Conservation (phyloP, 2,329 filamentous ascomycete genomes). For the Polychaeton citri region DNA sequence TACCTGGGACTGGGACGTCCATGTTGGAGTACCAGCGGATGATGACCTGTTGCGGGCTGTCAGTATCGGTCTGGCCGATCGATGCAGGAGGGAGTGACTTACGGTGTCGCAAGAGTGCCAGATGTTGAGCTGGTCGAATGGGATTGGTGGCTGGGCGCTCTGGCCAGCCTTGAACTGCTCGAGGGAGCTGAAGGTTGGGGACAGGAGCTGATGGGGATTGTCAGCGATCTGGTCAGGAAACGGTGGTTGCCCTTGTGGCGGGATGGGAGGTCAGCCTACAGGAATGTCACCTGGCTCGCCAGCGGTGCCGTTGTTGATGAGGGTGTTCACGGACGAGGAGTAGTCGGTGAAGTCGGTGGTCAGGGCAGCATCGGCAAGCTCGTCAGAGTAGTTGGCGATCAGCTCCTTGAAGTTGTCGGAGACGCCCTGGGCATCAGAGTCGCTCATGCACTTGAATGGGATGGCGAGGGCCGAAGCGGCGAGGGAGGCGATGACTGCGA, state of each 20-base stretch:
- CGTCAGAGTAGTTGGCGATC: slow-evolving; percentile 15
- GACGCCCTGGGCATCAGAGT: slow-evolving; percentile 12
- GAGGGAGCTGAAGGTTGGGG: slow-evolving; percentile 15
- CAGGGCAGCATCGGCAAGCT: slow-evolving; percentile 12
- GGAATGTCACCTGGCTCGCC: slow-evolving; percentile 7
- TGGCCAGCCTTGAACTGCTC: slow-evolving; percentile 16
- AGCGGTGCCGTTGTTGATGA: slow-evolving; percentile 18
- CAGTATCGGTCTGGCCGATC: too few species aligned
- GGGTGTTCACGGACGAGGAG: slow-evolving; percentile 19
- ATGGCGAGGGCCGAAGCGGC: neutral
- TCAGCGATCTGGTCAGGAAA: too few species aligned
- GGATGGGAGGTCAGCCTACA: too few species aligned
- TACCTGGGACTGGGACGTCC: slow-evolving; percentile 12
- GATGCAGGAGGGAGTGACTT: too few species aligned
- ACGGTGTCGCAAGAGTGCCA: slow-evolving; percentile 17
- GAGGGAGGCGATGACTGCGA: neutral
- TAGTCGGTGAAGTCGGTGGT: slow-evolving; percentile 18
- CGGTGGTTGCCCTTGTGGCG: too few species aligned
- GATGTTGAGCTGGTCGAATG: slow-evolving; percentile 16
- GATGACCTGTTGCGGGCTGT: too few species aligned
- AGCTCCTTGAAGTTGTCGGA: slow-evolving; percentile 16
- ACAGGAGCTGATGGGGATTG: slow-evolving; percentile 8
- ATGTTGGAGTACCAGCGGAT: slow-evolving; percentile 17
- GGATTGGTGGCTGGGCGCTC: slow-evolving; percentile 17
- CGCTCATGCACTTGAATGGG: slow-evolving; percentile 10